Conservation (phyloP, 805 yeast genomes). For the Blastobotrys terrestris region DNA sequence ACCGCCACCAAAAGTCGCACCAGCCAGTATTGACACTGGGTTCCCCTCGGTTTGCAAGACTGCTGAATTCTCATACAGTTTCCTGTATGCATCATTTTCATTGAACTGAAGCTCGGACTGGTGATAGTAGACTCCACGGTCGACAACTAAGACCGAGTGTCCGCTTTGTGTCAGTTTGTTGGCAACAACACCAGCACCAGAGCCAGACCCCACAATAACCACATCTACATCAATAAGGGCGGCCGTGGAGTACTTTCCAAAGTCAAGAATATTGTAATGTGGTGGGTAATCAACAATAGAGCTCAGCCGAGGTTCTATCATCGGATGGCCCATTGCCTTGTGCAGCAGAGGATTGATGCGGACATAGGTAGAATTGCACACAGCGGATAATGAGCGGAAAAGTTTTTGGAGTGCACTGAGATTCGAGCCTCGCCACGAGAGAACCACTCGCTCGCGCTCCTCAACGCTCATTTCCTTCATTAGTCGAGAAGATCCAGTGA, state of each 20-base stretch:
- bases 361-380: slow-evolving; percentile 19
- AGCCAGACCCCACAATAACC: slow-evolving; percentile 45
- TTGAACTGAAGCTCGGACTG: slow-evolving; percentile 33
- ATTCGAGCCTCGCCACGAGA: slow-evolving; percentile 39
- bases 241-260: slow-evolving; percentile 9
- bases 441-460: slow-evolving; percentile 33
- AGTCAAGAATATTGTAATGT: neutral
- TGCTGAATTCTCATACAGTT: slow-evolving; percentile 39
- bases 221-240: slow-evolving; percentile 21
- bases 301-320: neutral
- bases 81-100: slow-evolving; percentile 34
- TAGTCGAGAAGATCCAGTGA: slow-evolving; percentile 21
- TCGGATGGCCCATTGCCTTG: slow-evolving; percentile 37
- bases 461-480: slow-evolving; percentile 22
- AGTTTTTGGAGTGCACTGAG: slow-evolving; percentile 34
- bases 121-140: slow-evolving; percentile 43
- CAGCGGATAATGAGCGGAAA: slow-evolving; percentile 28
- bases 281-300: slow-evolving; percentile 13
- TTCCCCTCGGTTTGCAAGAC: slow-evolving; percentile 32
- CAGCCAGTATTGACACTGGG: slow-evolving; percentile 39
- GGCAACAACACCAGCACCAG: slow-evolving; percentile 50
- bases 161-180: slow-evolving; percentile 41
- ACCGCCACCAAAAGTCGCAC: slow-evolving; percentile 53
- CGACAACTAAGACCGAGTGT: slow-evolving; percentile 40
- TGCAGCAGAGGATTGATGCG: slow-evolving; percentile 32